A percentile compares a stretch with the other conserved stretches of the same genome.
phyloP scores from a whole-genome alignment of 2,329 filamentous ascomycete genomes.

The Talaromyces sp. region DNA sequence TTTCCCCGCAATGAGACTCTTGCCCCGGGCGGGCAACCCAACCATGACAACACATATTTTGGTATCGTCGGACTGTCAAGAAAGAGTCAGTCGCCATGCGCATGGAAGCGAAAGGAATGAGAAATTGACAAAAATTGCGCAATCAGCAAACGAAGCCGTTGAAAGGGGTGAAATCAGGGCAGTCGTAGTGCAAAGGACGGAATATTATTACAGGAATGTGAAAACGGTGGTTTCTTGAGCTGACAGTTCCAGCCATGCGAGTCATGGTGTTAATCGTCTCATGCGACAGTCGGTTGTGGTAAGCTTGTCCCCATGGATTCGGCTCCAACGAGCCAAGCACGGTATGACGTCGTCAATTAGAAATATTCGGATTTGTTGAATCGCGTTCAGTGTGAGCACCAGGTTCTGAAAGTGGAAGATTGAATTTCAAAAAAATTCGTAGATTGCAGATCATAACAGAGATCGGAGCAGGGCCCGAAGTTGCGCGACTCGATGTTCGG shows the following conservation, averaged over 20 bases:
- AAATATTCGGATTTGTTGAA: neutral
- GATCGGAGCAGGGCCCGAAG: neutral
- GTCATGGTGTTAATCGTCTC: slow-evolving; percentile 10
- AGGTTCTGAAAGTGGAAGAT: neutral
- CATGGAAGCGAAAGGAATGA: neutral
- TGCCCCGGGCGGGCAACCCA: slow-evolving; percentile 88
- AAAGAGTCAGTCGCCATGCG: neutral
- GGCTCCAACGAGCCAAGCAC: neutral
- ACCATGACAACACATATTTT: slow-evolving; percentile 99
- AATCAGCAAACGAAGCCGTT: neutral
- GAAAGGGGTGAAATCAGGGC: neutral
- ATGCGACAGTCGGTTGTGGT: neutral
- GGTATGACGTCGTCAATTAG: slow-evolving; percentile 1
- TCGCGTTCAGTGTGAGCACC: neutral
- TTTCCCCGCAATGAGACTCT: slow-evolving; percentile 97
- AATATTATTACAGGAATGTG: slow-evolving; percentile 27
- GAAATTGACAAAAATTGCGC: neutral
- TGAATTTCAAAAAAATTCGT: slow-evolving; percentile 5
- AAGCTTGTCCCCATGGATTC: neutral
- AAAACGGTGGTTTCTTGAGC: slow-evolving; percentile 21
- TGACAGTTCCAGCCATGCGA: slow-evolving; percentile 9
- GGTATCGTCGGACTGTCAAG: slow-evolving; percentile 81
- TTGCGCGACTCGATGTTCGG: neutral
- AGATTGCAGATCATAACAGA: slow-evolving; percentile 4
- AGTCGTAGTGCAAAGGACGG: neutral